Conservation (phyloP, 306 rosid genomes). For the Delonix regia region DNA sequence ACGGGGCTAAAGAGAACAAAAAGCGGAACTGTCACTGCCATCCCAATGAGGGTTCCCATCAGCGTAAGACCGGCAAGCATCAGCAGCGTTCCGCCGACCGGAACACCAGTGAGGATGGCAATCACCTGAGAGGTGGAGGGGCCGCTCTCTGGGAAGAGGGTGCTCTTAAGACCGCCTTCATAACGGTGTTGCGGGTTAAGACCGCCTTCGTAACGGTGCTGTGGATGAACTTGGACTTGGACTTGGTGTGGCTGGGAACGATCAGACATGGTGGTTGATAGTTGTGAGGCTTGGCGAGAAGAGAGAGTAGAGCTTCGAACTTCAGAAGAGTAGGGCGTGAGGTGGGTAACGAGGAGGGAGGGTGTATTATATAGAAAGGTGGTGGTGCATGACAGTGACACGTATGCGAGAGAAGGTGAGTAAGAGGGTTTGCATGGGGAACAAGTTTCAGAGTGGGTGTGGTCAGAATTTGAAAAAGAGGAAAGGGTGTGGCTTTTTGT, state of each 20-base stretch:
- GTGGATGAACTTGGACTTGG: constrained; percentile 75
- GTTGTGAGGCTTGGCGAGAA: background rate
- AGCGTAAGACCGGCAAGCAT: constrained; percentile 57
- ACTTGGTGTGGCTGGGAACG: constrained; percentile 63
- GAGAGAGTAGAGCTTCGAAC: background rate
- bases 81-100: constrained; percentile 62
- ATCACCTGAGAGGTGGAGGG: constrained; percentile 55
- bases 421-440: constrained; percentile 69
- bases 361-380: constrained; percentile 47
- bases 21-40: constrained; percentile 56
- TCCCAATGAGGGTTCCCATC: constrained; percentile 55
- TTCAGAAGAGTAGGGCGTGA: background rate
- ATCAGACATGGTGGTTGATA: constrained; percentile 54
- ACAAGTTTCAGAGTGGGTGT: constrained; percentile 62
- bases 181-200: constrained; percentile 28
- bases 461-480: background rate
- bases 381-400: constrained; percentile 52
- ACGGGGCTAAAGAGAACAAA: constrained; percentile 79
- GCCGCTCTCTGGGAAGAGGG: constrained; percentile 20
- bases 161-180: constrained; percentile 24
- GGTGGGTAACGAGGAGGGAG: background rate
- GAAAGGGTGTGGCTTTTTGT: constrained; percentile 29
- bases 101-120: constrained; percentile 46
- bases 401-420: constrained; percentile 64
- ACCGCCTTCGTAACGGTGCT: constrained; percentile 24